Base-by-base conservation (phyloP, 805 yeast species). In the Starmerella scarabaei region DNA sequence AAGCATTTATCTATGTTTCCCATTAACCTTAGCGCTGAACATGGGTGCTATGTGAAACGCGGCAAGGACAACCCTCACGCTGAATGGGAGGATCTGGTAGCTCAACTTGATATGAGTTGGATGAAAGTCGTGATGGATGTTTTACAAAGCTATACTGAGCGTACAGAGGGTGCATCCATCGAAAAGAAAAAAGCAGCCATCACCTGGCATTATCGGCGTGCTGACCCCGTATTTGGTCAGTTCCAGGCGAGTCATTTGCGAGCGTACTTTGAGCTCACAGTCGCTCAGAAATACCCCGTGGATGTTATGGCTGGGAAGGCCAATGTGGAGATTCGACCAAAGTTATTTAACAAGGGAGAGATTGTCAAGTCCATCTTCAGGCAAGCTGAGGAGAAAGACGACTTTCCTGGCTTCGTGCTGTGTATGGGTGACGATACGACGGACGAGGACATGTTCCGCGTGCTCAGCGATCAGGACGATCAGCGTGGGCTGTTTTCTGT, bases 251-350 rank as follows among this genome's bases (percentile, higher is more conserved):
- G 71, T 14, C 73, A 77, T 56, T 71, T 91, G 54, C 71, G 77
- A 45, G 67, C 75, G 18, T 78, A 77, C 44, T 61, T 91, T 47
- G 64, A 68, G 43, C 65, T 63, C 15, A 69, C 77, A 1, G 71
- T 86, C 9, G 80, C 72, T 3, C 61, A 59, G 21, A 69, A 71
- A 18, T 80, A 74, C 54, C 94, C 84, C 45, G 80, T 91, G 32
- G 98, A 91, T 55, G 91, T 91, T 14, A 88, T 91, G 96, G 69
- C 80, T 12, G 99, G 99, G 35, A 91, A 91, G 62, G 97, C 97
- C 24, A 91, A 91, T 55, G 72, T 91, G 34, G 99, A 91, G 62
- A 97, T 91, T n/a, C 70, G 98, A 48, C 99, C 99, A 12, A 73
- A 75, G 44, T 81, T 85, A 58, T 84, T 88, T 40, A 91, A 91